phyloP scores from a whole-genome alignment of 1,284 basidiomycete species.

The Sporisorium scitamineum region DNA sequence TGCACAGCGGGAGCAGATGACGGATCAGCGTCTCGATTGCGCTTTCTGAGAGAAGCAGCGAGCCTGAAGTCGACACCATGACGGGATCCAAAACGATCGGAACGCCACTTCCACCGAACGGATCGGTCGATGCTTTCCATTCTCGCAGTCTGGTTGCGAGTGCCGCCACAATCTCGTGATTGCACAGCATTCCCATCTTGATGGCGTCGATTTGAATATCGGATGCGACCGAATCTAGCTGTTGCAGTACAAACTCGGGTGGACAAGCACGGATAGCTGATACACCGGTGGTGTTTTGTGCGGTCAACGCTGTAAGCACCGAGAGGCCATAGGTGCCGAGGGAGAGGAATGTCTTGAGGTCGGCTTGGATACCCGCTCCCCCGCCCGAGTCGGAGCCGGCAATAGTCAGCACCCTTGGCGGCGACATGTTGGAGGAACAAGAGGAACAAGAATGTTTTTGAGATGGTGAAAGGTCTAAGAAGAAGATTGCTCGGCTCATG shows the following conservation, averaged over 20 bases:
- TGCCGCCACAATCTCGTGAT: conserved; percentile 69
- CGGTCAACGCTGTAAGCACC: conserved; percentile 87
- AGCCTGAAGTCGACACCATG: conserved; percentile 91
- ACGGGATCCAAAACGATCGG: conserved; percentile 75
- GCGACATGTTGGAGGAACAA: conserved; percentile 36
- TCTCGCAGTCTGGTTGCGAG: conserved; percentile 59
- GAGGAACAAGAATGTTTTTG: background rate
- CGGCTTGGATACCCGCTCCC: conserved; percentile 87
- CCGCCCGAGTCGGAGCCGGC: conserved; percentile 89
- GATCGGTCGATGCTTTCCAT: conserved; percentile 21
- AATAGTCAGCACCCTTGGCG: conserved; percentile 76
- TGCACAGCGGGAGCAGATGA: conserved; percentile 79
- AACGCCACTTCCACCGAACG: conserved; percentile 18
- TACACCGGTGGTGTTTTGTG: conserved; percentile 91
- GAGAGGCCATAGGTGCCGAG: conserved; percentile 86
- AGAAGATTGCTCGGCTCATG: conserved; percentile 2
- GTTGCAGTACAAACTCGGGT: conserved; percentile 64
- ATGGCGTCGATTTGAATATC: conserved; percentile 82
- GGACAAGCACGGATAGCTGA: conserved; percentile 71
- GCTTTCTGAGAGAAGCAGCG: conserved; percentile 78
- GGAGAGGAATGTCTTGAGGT: conserved; percentile 81
- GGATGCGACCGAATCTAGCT: conserved; percentile 81
- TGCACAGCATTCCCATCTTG: conserved; percentile 90
- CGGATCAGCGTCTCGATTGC: conserved; percentile 77
- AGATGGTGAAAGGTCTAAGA: background rate